Base-by-base conservation (phyloP, 345 rosid species). In the Eucalyptus curtisii region DNA sequence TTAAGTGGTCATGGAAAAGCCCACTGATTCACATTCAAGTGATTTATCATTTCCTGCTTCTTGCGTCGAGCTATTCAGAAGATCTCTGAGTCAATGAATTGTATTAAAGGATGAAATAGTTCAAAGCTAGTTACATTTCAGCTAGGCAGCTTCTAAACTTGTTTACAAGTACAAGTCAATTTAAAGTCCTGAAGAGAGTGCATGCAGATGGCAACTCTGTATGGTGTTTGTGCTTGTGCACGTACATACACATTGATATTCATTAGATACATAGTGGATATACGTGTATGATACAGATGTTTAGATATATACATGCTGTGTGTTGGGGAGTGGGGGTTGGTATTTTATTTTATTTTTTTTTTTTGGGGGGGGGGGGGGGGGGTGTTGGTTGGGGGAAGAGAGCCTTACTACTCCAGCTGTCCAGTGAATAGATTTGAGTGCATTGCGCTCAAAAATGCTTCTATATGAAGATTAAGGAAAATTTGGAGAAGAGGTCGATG, bases 391-490 rank as follows among this genome's bases (percentile, higher is more conserved):
- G 3, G 42, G 8, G 49, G 7, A 30, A 86, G 71, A 79, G 87
- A 88, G 76, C 93, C 97, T 92, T 93, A 98, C 99, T 42, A 95
- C 94, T 30, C 93, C 96, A 92, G 97, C 92, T 57, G 99, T 92
- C 99, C 99, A 98, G 47, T 93, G 94, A 92, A 97, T 94, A 80
- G 95, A 92, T 93, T 91, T 93, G 71, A 98, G 94, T 92, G 93
- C 99, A 87, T 79, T 85, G 25, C 94, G 95, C 93, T 98, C 99
- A 86, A 97, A 86, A 94, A 98, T 92, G 92, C 95, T 90, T 94
- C 99, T 96, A 89, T 42, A 49, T 49, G 89, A 76, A 88, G 88
- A 84, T 88, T 91, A 90, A 96, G 95, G 96, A 94, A 50, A 61
- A n/a, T 87, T 88, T 87, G 4, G 5, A 19, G n/a, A 33, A 88